Evolutionary conservation across 2,329 filamentous ascomycete genomes (phyloP), one percentile per base, ranked within the genome.

Genomic region (Sarocladiaceae sp.): DNA sequence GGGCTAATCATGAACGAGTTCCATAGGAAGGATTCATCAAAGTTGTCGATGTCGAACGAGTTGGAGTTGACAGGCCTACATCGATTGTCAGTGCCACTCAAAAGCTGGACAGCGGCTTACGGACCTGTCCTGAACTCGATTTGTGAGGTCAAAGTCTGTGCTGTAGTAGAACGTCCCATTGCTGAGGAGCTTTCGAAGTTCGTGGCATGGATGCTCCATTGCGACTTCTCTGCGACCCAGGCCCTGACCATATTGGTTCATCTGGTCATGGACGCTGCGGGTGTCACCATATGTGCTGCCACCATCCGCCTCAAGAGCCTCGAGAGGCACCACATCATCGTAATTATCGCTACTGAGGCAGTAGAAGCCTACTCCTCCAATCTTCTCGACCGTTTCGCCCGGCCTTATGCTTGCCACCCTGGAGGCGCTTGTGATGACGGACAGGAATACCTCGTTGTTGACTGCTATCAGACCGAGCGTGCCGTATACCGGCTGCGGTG

Each of bases 1-100:
- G 94, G 92, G 57, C 88, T 86, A 61, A 99, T 96, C 91, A 99
- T 97, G 71, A 95, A 97, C 3, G 90, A 95, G 65, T 99, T 99
- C 94, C 94, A 99, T 17, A 99, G 72, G 65, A 96, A 97, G 1
- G 88, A 87, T 62, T 91, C 87, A 67, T 99, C 91, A 56, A 97
- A 84, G 62, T 90, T 94, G 65, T 96, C 91, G 55, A 97, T 90
- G 56, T 96, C 89, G 57, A 97, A 92, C 1, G 87, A 84, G 40
- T 84, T 79, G 18, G 83, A 83, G 64, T 93, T 90, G 53, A 87
- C 82, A 13, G 86, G 83, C 60, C 88, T 90, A 31, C 8, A 18
- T 7, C 3, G 55, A 2, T 37, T 23, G 13, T 36, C 25, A 18
- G 44, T 48, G 35, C 29, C 15, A 23, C 11, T 4, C 47, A 22